Base-by-base conservation (phyloP, 2,329 filamentous ascomycete species). In the Colletotrichum simmondsii region DNA sequence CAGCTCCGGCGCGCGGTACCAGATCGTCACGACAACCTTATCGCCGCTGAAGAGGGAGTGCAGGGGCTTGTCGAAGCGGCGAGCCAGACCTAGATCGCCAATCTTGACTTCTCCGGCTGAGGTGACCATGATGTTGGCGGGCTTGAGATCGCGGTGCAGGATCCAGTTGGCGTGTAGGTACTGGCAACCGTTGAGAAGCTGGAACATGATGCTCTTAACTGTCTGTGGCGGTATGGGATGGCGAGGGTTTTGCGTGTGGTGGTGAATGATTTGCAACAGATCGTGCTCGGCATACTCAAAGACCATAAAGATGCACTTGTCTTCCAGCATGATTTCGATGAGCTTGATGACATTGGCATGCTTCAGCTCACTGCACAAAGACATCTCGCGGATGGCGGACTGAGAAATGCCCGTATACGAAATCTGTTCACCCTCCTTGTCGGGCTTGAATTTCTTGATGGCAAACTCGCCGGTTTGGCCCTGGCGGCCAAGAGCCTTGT, bases 361-460 rank as follows among this genome's bases (percentile, higher is more conserved):
- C 71, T 90, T 91, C 30, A 99, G 88, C 81, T 99, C 97, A 49
- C 94, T 97, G 84, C 97, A 99, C 0, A 99, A 87, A 19, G 96
- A 95, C 95, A 99, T 99, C 83, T 99, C 97, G 65, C 97, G 94
- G 76, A 98, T 94, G 5, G 97, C 97, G 16, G 95, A 98, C 82
- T 99, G 97, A 0, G 97, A 98, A 76, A 99, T 97, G 74, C 97
- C 97, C 0, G 97, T 98, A 83, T 99, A 99, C 78, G 97, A 94
- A 59, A 98, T 87, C 78, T 93, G 91, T 82, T 99, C 97, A 70
- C 97, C 97, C 84, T 99, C 97, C 85, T 98, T 99, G 83, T 99
- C 97, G 8, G 95, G 95, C 86, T 98, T 98, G 90, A 98, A 98
- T 90, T 99, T 99, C 82, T 99, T 99, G 87, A 99, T 99, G 77